Evolutionary conservation across 805 yeast species (phyloP).

Genomic region (Hanseniaspora guilliermondii): DNA sequence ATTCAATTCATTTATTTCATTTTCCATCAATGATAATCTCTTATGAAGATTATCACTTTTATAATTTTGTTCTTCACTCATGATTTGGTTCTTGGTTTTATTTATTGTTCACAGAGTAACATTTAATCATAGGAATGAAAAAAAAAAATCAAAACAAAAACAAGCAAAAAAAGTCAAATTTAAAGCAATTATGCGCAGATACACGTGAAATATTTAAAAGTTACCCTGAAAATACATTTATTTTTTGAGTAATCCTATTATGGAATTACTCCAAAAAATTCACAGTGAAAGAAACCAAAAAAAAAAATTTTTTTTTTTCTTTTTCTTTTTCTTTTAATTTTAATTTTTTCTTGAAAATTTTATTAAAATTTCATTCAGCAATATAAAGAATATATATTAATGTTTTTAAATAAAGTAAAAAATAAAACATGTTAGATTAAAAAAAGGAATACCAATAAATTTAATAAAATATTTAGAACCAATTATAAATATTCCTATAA

Average conservation of each 20-base stretch:
- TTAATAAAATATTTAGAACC: neutral
- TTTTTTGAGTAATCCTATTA: too few species aligned
- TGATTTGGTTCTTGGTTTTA: conserved; percentile 13
- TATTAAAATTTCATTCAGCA: neutral
- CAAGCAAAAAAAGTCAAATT: too few species aligned
- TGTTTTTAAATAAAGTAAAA: too few species aligned
- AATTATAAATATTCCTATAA: neutral
- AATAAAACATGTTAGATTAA: too few species aligned
- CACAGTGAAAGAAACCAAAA: neutral
- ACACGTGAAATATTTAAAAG: too few species aligned
- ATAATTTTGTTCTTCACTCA: neutral
- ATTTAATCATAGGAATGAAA: too few species aligned
- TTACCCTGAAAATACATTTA: neutral
- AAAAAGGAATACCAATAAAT: neutral
- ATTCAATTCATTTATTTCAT: conserved; percentile 27
- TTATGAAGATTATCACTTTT: conserved; percentile 22
- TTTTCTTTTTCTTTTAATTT: too few species aligned
- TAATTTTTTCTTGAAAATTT: neutral
- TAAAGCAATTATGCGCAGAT: too few species aligned
- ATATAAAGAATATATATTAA: neutral
- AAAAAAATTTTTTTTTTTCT: neutral
- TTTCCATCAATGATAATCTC: conserved; percentile 27
- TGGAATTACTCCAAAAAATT: too few species aligned
- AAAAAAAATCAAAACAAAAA: too few species aligned
- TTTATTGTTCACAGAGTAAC: neutral